These are phyloP conservation scores for Fusarium sambucinum DNA, from an alignment of 2,329 filamentous ascomycete species.

Conservation along the genomic window DNA sequence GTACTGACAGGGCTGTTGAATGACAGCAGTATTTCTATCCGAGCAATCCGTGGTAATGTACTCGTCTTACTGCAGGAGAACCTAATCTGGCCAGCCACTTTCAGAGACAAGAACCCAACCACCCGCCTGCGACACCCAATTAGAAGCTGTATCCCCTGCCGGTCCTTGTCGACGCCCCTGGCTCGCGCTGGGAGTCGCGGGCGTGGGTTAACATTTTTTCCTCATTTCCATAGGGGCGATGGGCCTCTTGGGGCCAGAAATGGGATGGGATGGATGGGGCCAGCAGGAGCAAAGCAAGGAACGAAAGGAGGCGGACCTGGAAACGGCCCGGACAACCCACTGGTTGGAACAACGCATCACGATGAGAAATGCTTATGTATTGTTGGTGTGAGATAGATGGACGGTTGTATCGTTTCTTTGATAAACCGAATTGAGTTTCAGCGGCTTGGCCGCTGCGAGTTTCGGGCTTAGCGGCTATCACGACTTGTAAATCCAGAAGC, in stretches of 20 bases:
- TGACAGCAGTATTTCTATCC: slow-evolving; percentile 23
- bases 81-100: slow-evolving; percentile 37
- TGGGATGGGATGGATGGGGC: slow-evolving; percentile 31
- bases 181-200: slow-evolving; percentile 36
- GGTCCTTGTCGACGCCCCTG: slow-evolving; percentile 32
- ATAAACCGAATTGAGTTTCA: slow-evolving; percentile 28
- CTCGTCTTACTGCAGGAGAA: slow-evolving; percentile 17
- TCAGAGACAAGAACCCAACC: slow-evolving; percentile 27
- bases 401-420: slow-evolving; percentile 4
- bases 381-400: slow-evolving; percentile 3
- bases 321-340: slow-evolving; percentile 39
- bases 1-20: slow-evolving; percentile 17
- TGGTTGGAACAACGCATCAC: slow-evolving; percentile 29
- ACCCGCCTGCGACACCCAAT: slow-evolving; percentile 23
- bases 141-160: slow-evolving; percentile 23
- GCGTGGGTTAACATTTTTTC: slow-evolving; percentile 27
- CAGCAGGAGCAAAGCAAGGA: slow-evolving; percentile 36
- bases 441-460: slow-evolving; percentile 17
- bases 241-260: slow-evolving; percentile 24
- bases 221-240: slow-evolving; percentile 9
- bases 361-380: slow-evolving; percentile 25
- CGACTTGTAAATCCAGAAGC: slow-evolving; percentile 16
- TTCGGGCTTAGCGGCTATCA: slow-evolving; percentile 22
- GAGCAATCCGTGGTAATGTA: slow-evolving; percentile 23
- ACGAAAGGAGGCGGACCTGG: slow-evolving; percentile 34